Evolutionary conservation across 129 eudicot genomes (phyloP).

Genomic region (Glebionis coronaria): DNA sequence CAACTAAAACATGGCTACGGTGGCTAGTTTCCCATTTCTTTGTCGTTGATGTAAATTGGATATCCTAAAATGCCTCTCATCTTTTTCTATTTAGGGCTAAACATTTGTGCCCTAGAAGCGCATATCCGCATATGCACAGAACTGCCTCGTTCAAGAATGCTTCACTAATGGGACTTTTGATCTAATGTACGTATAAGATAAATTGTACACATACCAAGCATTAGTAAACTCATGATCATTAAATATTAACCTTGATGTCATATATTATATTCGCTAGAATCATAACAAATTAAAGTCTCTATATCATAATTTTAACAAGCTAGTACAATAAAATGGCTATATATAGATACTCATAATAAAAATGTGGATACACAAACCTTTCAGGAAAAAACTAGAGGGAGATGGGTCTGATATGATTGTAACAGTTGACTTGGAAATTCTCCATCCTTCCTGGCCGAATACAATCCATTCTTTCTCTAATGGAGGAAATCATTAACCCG

Average conservation of each 20-base stretch:
- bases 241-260: too few species aligned
- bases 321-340: neutral
- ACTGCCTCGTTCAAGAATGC: neutral
- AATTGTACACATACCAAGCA: neutral
- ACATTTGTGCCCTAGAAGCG: neutral
- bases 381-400: neutral
- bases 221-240: neutral
- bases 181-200: too few species aligned
- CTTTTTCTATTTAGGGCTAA: constrained; percentile 12
- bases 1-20: constrained; percentile 18
- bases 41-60: constrained; percentile 4
- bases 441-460: constrained; percentile 10
- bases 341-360: neutral
- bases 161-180: neutral
- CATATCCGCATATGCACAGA: neutral
- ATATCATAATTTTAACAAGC: too few species aligned
- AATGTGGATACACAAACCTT: neutral
- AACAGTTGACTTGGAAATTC: constrained; percentile 2
- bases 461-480: constrained; percentile 6
- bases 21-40: constrained; percentile 2
- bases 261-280: too few species aligned
- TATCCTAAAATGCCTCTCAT: constrained; percentile 9
- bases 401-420: neutral
- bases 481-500: neutral
- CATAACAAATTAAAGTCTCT: too few species aligned